Conservation (phyloP, 306 rosid genomes). For the Sicyos edulis region DNA sequence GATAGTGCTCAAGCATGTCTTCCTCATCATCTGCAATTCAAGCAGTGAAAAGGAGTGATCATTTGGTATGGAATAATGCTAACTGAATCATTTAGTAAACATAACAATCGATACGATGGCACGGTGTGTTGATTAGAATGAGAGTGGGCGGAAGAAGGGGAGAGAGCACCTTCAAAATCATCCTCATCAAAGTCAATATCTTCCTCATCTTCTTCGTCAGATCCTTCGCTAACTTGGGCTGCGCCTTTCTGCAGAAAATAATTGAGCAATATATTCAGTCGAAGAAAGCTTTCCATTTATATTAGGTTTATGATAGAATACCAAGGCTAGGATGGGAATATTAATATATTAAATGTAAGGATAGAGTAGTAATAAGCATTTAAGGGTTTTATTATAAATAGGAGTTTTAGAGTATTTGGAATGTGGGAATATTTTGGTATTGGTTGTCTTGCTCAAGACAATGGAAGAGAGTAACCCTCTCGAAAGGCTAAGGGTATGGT, state of each 20-base stretch:
- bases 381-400: no score
- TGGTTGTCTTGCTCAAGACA: no score
- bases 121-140: background rate
- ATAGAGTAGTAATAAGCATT: no score
- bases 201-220: slow-evolving; percentile 71
- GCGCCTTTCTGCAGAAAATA: slow-evolving; percentile 58
- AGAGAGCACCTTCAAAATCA: slow-evolving; percentile 74
- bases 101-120: background rate
- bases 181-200: slow-evolving; percentile 86
- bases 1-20: slow-evolving; percentile 95
- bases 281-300: background rate
- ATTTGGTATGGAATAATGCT: slow-evolving; percentile 6
- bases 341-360: no score
- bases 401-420: no score
- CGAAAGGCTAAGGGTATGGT: no score
- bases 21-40: slow-evolving; percentile 75
- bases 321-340: no score
- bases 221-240: slow-evolving; percentile 45
- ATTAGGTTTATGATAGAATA: no score
- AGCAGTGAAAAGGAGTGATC: background rate
- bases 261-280: background rate
- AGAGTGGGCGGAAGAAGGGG: background rate
- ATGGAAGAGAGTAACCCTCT: no score
- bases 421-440: no score
- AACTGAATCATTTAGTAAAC: background rate